A percentile compares a stretch with the other conserved stretches of the same genome.
Evolutionary conservation across 495 filamentous ascomycete genomes (phyloP).

Genomic region (Durotheca rogersii): DNA sequence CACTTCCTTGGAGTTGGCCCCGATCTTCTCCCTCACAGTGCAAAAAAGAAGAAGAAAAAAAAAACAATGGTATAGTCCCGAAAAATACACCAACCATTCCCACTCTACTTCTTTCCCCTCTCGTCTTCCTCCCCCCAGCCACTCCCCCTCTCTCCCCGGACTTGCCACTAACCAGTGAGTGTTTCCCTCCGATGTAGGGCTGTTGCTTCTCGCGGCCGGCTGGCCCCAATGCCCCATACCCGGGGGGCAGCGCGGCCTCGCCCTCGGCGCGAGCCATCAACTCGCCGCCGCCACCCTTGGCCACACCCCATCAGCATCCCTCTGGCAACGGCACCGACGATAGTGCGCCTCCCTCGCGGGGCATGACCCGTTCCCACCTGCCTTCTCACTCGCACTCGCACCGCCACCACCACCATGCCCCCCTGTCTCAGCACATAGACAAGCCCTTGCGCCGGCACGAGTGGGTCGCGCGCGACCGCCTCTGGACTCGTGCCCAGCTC

Average conservation of each 20-base stretch:
- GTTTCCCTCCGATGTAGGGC: constrained; percentile 36
- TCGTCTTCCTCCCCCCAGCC: background rate
- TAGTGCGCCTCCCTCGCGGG: constrained; percentile 18
- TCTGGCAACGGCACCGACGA: constrained; percentile 23
- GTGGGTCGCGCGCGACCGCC: constrained; percentile 48
- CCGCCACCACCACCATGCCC: constrained; percentile 19
- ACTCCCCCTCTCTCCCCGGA: background rate
- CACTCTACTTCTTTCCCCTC: background rate
- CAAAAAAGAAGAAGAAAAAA: no score
- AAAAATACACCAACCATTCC: no score
- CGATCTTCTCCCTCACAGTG: constrained; percentile 4
- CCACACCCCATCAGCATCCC: no score
- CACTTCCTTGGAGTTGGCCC: constrained; percentile 4
- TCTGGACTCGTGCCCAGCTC: constrained; percentile 48
- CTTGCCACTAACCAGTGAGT: background rate
- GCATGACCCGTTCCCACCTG: constrained; percentile 25
- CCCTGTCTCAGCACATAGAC: constrained; percentile 50
- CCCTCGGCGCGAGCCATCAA: constrained; percentile 50
- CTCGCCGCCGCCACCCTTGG: constrained; percentile 28
- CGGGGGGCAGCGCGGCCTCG: constrained; percentile 38
- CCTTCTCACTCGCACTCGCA: constrained; percentile 10
- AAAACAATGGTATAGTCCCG: constrained; percentile 28
- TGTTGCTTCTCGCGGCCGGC: constrained; percentile 51
- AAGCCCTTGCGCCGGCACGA: constrained; percentile 49
- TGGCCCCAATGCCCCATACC: constrained; percentile 47